These are phyloP conservation scores for Daphne laureola DNA, from an alignment of 441 rosid species.

Conservation along the genomic window DNA sequence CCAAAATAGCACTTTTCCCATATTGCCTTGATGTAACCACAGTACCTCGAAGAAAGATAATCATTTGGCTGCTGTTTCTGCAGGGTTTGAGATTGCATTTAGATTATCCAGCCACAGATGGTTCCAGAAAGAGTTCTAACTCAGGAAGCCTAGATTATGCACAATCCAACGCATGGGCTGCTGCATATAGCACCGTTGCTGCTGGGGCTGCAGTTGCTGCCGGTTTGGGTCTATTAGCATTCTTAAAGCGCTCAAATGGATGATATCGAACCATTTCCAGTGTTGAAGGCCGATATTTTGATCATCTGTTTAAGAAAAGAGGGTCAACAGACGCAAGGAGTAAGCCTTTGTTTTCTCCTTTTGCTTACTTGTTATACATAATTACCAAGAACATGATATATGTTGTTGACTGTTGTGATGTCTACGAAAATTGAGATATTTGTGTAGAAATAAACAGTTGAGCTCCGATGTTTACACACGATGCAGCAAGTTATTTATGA, in stretches of 20 bases:
- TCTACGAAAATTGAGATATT: too few relatives aligned
- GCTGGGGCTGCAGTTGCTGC: slow-evolving; percentile 93
- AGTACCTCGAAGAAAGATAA: not conserved
- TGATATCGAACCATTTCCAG: not conserved
- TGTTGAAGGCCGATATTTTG: too few relatives aligned
- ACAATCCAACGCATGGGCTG: slow-evolving; percentile 72
- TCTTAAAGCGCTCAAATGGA: slow-evolving; percentile 46
- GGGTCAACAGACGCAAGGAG: not conserved
- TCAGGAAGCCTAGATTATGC: slow-evolving; percentile 51
- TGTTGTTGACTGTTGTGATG: too few relatives aligned
- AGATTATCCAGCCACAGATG: slow-evolving; percentile 46
- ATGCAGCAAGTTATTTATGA: too few relatives aligned
- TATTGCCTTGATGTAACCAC: too few relatives aligned
- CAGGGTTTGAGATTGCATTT: slow-evolving; percentile 89
- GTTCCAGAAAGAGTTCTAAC: slow-evolving; percentile 29
- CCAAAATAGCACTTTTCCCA: too few relatives aligned
- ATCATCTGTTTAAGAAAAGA: too few relatives aligned
- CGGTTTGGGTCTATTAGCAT: slow-evolving; percentile 75
- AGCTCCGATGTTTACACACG: too few relatives aligned
- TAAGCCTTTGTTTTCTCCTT: too few relatives aligned
- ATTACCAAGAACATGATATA: too few relatives aligned
- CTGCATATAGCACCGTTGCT: slow-evolving; percentile 80
- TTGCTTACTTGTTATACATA: too few relatives aligned
- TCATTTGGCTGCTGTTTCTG: slow-evolving; percentile 16
- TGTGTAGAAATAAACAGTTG: too few relatives aligned